A percentile compares a stretch with the other conserved stretches of the same genome.
These are phyloP conservation scores for Starmerella gropengiesseri DNA, from an alignment of 805 yeast species.

Conservation along the genomic window DNA sequence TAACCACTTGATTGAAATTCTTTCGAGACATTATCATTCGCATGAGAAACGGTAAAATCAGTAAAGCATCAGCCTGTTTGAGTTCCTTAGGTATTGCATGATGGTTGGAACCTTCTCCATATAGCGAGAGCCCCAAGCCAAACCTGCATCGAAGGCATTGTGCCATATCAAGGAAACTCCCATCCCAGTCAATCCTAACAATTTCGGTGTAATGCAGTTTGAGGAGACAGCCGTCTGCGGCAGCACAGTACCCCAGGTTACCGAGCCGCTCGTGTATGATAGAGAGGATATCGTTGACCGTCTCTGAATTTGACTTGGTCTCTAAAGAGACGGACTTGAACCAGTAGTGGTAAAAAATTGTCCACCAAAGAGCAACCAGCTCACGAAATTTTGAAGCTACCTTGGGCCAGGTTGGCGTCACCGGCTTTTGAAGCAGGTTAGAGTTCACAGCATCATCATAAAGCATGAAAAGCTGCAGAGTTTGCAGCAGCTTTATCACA, in stretches of 20 bases:
- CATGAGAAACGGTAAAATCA: conserved; percentile 40
- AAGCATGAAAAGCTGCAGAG: conserved; percentile 30
- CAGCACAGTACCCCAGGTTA: conserved; percentile 52
- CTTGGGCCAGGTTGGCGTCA: conserved; percentile 28
- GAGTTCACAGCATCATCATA: conserved; percentile 30
- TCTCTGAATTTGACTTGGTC: conserved; percentile 13
- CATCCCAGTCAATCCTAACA: conserved; percentile 34
- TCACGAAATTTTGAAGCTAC: conserved; percentile 27
- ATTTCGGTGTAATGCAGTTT: conserved; percentile 47
- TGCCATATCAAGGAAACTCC: conserved; percentile 56
- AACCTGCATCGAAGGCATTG: conserved; percentile 73
- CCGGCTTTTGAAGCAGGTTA: conserved; percentile 26
- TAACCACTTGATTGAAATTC: conserved; percentile 48
- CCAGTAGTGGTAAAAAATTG: conserved; percentile 34
- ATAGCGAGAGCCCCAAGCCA: conserved; percentile 46
- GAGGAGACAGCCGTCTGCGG: conserved; percentile 52
- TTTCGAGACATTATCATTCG: conserved; percentile 44
- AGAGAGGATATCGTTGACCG: conserved; percentile 40
- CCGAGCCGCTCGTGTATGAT: conserved; percentile 70
- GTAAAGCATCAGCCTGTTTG: conserved; percentile 33
- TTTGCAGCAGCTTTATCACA: conserved; percentile 26
- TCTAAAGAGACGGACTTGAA: conserved; percentile 22
- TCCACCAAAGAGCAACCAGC: conserved; percentile 30
- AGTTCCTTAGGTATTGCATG: conserved; percentile 36
- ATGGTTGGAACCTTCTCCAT: conserved; percentile 59